Percentiles rank a stretch among this genome's conserved stretches.
These are phyloP conservation scores for Cercospora sp. DNA, from an alignment of 2,329 filamentous ascomycete genomes.

Conservation along the genomic window DNA sequence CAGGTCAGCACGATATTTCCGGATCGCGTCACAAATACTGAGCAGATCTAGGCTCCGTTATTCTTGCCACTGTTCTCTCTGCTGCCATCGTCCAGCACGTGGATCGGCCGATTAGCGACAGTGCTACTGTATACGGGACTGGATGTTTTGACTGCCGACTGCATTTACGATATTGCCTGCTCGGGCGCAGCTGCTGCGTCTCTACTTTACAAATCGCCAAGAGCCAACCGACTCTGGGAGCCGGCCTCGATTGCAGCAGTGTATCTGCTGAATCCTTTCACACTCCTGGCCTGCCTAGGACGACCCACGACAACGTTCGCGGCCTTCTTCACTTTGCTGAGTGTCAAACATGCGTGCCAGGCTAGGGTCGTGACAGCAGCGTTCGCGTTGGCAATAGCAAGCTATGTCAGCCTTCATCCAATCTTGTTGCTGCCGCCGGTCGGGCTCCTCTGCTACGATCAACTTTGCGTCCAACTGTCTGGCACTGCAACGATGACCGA, in stretches of 20 bases:
- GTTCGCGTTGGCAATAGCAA: constrained; percentile 80
- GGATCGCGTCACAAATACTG: constrained; percentile 11
- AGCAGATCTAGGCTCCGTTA: constrained; percentile 68
- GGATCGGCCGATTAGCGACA: constrained; percentile 54
- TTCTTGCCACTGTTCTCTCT: constrained; percentile 89
- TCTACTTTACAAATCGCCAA: constrained; percentile 73
- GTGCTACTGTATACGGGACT: constrained; percentile 77
- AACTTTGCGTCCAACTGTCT: constrained; percentile 23
- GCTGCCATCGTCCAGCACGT: constrained; percentile 68
- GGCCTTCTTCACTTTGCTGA: constrained; percentile 80
- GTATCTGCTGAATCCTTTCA: constrained; percentile 93
- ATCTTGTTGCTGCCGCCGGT: constrained; percentile 81
- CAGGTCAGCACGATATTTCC: constrained; percentile 50
- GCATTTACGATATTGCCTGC: constrained; percentile 74
- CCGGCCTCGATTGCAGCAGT: constrained; percentile 74
- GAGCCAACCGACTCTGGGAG: constrained; percentile 72
- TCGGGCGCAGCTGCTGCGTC: constrained; percentile 77
- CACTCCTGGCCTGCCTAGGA: constrained; percentile 84
- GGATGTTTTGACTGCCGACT: constrained; percentile 79
- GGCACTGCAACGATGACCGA: constrained; percentile 13
- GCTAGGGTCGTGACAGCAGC: constrained; percentile 73
- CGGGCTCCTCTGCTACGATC: constrained; percentile 75
- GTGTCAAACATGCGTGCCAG: constrained; percentile 75
- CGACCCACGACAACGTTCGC: constrained; percentile 88
- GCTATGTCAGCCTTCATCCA: constrained; percentile 91